Conservation (phyloP, 164 flowering plant genomes). For the Piper longum region DNA sequence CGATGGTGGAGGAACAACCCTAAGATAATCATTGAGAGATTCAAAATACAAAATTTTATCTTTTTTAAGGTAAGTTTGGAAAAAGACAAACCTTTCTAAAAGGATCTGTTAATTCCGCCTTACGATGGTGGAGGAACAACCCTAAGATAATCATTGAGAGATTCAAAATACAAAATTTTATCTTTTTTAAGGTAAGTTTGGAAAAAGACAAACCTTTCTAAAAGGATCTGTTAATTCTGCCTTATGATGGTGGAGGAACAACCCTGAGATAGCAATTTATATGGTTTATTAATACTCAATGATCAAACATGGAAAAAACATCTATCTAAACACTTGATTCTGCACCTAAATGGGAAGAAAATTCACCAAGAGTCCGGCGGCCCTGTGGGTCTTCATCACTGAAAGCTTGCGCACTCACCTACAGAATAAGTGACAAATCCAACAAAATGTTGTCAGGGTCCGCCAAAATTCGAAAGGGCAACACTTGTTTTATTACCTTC, state of each 20-base stretch:
- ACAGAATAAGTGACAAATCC: not conserved
- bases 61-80: not conserved
- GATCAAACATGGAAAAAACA: not conserved
- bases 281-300: not conserved
- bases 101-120: constrained; percentile 63
- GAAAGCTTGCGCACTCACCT: constrained; percentile 98
- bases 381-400: constrained; percentile 99
- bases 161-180: not conserved
- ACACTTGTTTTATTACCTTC: constrained; percentile 45
- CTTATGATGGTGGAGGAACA: constrained; percentile 94
- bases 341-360: not conserved
- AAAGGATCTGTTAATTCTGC: constrained; percentile 57
- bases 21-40: not conserved
- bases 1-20: too few relatives aligned
- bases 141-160: constrained; percentile 29
- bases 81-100: constrained; percentile 54
- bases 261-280: constrained; percentile 33
- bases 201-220: constrained; percentile 51
- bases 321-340: not conserved
- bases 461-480: not conserved
- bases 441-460: not conserved
- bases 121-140: constrained; percentile 91
- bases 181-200: not conserved
- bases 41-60: not conserved
- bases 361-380: constrained; percentile 87